Conservation (phyloP, 805 yeast genomes). For the Candida coleopterorum region DNA sequence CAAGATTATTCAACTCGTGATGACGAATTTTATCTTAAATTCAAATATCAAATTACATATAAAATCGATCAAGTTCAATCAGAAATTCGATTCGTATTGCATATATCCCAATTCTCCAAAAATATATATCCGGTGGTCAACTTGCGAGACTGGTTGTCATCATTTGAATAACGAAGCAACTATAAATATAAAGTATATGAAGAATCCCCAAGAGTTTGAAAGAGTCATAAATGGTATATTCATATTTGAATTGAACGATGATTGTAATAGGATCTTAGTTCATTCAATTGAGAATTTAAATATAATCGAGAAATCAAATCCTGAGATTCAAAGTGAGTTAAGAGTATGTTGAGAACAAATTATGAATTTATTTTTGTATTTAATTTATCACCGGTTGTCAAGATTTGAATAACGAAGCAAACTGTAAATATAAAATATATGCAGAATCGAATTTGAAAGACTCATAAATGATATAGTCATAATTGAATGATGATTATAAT, state of each 20-base stretch:
- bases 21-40: constrained; percentile 53
- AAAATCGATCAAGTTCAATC: constrained; percentile 28
- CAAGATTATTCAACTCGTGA: constrained; percentile 50
- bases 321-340: constrained; percentile 20
- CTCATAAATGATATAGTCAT: no score
- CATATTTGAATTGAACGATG: constrained; percentile 57
- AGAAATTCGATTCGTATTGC: constrained; percentile 22
- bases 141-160: constrained; percentile 48
- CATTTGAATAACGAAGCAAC: constrained; percentile 39
- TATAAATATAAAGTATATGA: constrained; percentile 14
- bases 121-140: constrained; percentile 52
- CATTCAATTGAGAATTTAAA: constrained; percentile 68
- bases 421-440: no score
- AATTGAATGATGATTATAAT: no score
- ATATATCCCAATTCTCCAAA: constrained; percentile 43
- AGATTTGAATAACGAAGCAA: not conserved
- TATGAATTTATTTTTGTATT: not conserved
- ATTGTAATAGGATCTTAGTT: constrained; percentile 51
- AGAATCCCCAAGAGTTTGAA: constrained; percentile 21
- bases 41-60: constrained; percentile 53
- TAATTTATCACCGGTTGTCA: not conserved
- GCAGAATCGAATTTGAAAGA: no score
- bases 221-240: constrained; percentile 52
- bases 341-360: constrained; percentile 20
- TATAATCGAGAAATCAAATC: constrained; percentile 42